These are phyloP conservation scores for Penicillium rolfsii DNA, from an alignment of 2,329 filamentous ascomycete species.

Conservation along the genomic window DNA sequence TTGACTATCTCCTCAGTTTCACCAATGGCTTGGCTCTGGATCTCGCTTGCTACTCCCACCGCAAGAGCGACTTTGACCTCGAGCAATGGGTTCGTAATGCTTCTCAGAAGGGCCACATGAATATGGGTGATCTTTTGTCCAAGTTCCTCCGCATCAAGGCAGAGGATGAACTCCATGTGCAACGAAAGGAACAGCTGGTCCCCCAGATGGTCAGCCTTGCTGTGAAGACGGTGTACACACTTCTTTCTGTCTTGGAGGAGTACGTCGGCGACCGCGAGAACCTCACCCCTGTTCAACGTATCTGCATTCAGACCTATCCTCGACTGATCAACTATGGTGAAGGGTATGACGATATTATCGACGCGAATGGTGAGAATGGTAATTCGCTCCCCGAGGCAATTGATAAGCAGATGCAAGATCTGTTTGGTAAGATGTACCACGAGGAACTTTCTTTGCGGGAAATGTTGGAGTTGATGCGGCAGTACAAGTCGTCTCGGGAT, in stretches of 20 bases:
- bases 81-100: conserved; percentile 77
- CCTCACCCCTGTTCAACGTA: conserved; percentile 78
- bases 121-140: conserved; percentile 71
- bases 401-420: conserved; percentile 91
- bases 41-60: conserved; percentile 81
- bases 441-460: conserved; percentile 83
- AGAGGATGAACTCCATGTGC: conserved; percentile 74
- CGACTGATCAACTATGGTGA: conserved; percentile 95
- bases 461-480: conserved; percentile 80
- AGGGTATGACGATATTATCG: conserved; percentile 87
- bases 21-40: conserved; percentile 86
- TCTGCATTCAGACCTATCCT: conserved; percentile 90
- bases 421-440: conserved; percentile 98
- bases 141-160: conserved; percentile 87
- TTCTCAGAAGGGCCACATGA: conserved; percentile 62
- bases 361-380: conserved; percentile 78
- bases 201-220: conserved; percentile 74
- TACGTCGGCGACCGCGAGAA: conserved; percentile 64
- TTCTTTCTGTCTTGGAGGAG: conserved; percentile 79
- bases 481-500: conserved; percentile 85
- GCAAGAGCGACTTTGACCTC: conserved; percentile 77
- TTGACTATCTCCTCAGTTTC: conserved; percentile 76
- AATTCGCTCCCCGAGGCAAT: conserved; percentile 78
- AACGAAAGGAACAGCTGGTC: conserved; percentile 68
- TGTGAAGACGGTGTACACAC: conserved; percentile 79